Evolutionary conservation across 768 basidiomycete genomes (phyloP), one percentile per base, ranked within the genome.

Genomic region (Trametes gibbosa): DNA sequence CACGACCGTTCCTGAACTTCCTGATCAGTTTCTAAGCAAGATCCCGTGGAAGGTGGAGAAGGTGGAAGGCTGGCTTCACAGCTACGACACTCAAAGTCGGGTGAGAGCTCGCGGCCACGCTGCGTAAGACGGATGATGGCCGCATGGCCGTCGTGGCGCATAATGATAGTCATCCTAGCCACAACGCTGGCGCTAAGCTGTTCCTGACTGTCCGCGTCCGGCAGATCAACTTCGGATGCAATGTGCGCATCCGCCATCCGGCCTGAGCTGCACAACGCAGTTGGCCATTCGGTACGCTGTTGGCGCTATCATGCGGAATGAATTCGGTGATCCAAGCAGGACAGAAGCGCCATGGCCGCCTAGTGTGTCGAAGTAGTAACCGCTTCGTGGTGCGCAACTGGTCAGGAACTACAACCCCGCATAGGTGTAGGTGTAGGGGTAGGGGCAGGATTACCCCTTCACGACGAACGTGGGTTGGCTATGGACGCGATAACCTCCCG

Each of bases 391-490:
- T 35, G 19, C 27, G 29, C 24, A 19, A 17, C 8, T 3, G 5
- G 16, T 49, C 35, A 32, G 32, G 50, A 43, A 39, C 2, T 35
- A 50, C 21, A 13, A 24, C 29, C 14, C 14, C 40, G 24, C 29
- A 32, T 32, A 10, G 5, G 29, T 32, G 29, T 32, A 10, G 21
- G 7, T 34, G n/a, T 27, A 16, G 16, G 1, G 9, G 2, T 25
- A 49, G 19, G 47, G 13, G 32, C 17, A 40, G 35, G 42, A 69
- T 23, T 45, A 74, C 73, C 74, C 71, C 55, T 75, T 73, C 73
- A 75, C 69, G 10, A 70, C 63, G 53, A 75, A 75, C 10, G 73
- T 71, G 5, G 62, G 63, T 35, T 57, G 14, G 35, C 39, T 2
- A 68, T 16, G 6, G 46, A 23, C 12, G 63, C 61, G 12, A 73